Base-by-base conservation (phyloP, 148 eudicot genomes). In the Beta vulgaris region DNA sequence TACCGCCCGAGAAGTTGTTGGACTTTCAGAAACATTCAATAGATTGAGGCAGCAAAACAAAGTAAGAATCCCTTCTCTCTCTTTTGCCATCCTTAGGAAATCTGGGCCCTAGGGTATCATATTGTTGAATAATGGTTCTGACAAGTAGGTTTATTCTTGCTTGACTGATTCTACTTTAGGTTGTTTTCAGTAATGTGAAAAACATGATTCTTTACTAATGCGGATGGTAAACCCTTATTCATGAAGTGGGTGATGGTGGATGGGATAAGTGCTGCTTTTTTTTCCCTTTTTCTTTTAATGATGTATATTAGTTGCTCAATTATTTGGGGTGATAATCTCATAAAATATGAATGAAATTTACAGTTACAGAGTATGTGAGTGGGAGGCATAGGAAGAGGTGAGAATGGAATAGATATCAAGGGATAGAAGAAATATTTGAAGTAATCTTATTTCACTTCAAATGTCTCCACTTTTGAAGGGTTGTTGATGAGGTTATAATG, bases 1-100 rank as follows among this genome's bases (percentile, higher is more conserved):
- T 21, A 71, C 88, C 40, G 68, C 76, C n/a, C 69, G 73, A 37
- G 68, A 83, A 12, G 72, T 86, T 7, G 75, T 87, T 63, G 90
- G 93, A 26, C 71, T 93, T 23, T 89, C 95, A 0, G 86, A 93
- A 72, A 93, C 98, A 49, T 93, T 93, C 85, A 71, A 84, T 29
- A 85, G 73, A 58, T 75, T 93, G 78, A 89, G 71, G 76, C 71
- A 83, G 37, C 82, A 88, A 46, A 91, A 92, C 55, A 90, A 88
- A 74, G 98, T 93, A 76, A 61, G 71, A 71, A 34, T 29, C 60
- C 48, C 54, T 15, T 12, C 18, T 79, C 51, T 42, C 29, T 37
- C 21, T 46, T 0, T 36, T 42, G 14, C 4, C 0, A 16, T 28
- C 1, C 44, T 48, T 48, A 8, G 4, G 18, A 0, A 31, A 23